Base-by-base conservation (phyloP, 1,139 yeast genomes). In the Petasospora fabianii region DNA sequence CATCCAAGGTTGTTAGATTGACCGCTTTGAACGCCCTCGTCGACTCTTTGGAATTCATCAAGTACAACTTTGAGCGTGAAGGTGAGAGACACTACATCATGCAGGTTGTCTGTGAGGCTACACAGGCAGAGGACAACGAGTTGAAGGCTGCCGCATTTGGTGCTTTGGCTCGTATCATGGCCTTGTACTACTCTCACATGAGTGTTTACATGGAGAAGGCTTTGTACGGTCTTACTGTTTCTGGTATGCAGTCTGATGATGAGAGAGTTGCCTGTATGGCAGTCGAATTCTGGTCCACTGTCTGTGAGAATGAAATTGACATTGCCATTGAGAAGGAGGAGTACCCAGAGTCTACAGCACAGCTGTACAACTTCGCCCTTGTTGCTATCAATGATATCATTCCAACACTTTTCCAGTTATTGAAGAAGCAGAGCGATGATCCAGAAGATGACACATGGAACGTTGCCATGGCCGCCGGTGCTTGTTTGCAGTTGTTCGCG, bases 41-140 rank as follows among this genome's bases (percentile, higher is more conserved):
- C 37, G 86, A 85, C 64, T 88, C 97, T 22, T 74, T 92, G 55
- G 96, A 84, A 53, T 92, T 92, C 62, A 87, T 92, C 61, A 79
- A 84, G 49, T 76, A 73, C 56, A 92, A 92, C 65, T 94, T 92
- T 69, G 88, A 80, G 54, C 77, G 84, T 46, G 97, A 92, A 59
- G 95, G 95, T 46, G 98, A 92, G 69, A 78, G 98, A 59, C 88
- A 92, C 62, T 90, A 84, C 64, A 84, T 92, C 59, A 92, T 92
- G 98, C 97, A 88, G 68, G 97, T 92, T 36, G 97, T 92, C 11
- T 92, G 98, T 66, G 98, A 92, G 64, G 96, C 97, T 16, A 90
- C 98, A 15, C 97, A 92, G 63, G 85, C 95, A 21, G 76, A 77
- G 37, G 85, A 84, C 56, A 67, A 73, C 34, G 94, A 84, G 54